Conservation (phyloP, 352 stramenopile genomes). For the Pythium utonaiense region DNA sequence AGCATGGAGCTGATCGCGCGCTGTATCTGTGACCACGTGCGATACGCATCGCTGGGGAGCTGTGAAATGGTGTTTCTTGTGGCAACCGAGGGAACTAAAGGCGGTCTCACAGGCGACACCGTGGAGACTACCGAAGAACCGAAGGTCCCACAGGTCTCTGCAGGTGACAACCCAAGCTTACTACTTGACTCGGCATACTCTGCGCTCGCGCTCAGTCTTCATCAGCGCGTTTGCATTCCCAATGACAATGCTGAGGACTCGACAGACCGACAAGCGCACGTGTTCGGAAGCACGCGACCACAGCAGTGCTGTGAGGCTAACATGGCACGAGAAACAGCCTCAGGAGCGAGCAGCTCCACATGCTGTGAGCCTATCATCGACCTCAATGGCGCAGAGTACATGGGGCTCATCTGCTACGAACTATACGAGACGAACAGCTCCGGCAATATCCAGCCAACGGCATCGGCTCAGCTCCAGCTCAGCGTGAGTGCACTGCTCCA, state of each 20-base stretch:
- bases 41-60: constrained; percentile 37
- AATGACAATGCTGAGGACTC: not conserved
- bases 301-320: constrained; percentile 23
- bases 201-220: constrained; percentile 21
- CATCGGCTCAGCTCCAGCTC: constrained; percentile 5
- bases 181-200: constrained; percentile 14
- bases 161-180: constrained; percentile 8
- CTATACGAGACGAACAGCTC: not conserved
- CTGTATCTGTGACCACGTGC: constrained; percentile 58
- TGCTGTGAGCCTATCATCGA: not conserved
- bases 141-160: not conserved
- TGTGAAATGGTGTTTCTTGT: constrained; percentile 56
- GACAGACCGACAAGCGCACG: not conserved
- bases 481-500: constrained; percentile 10
- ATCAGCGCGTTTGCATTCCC: constrained; percentile 15
- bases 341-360: not conserved
- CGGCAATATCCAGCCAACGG: not conserved
- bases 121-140: constrained; percentile 14
- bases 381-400: not conserved
- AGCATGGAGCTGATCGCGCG: constrained; percentile 67
- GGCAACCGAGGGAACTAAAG: constrained; percentile 14
- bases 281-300: constrained; percentile 22
- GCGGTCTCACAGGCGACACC: not conserved
- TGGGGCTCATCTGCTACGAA: constrained; percentile 16
- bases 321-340: constrained; percentile 2